phyloP scores from a whole-genome alignment of 2,329 filamentous ascomycete genomes.

The Aspergillus oerlinghausenensis region DNA sequence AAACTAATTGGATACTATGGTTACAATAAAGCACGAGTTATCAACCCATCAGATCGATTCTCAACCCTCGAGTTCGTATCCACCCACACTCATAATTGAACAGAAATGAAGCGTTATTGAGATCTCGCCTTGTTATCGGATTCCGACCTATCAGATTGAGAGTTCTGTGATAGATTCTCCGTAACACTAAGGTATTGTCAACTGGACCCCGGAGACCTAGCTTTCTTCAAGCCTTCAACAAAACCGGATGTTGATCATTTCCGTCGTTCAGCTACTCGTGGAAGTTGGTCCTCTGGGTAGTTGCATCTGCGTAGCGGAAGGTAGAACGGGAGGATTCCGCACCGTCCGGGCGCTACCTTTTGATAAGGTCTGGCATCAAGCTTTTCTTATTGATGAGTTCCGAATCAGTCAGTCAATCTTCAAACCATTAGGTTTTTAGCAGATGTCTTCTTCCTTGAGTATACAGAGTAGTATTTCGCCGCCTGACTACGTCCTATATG shows the following conservation, averaged over 20 bases:
- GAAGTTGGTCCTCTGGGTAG: neutral
- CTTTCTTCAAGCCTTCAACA: neutral
- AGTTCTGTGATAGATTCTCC: neutral
- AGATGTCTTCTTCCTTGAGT: neutral
- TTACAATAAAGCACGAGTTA: neutral
- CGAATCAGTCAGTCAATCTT: no score
- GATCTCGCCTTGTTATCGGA: neutral
- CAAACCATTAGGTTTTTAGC: no score
- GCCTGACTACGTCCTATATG: no score
- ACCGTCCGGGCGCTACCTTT: neutral
- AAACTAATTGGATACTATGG: neutral
- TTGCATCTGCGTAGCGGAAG: neutral
- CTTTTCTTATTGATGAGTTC: no score
- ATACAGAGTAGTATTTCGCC: neutral
- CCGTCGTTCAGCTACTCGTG: neutral
- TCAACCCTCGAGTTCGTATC: neutral
- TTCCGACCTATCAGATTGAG: neutral
- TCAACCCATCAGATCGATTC: neutral
- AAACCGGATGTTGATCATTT: neutral
- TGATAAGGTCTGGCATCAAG: neutral
- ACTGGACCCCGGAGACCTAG: neutral
- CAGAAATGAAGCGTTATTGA: neutral
- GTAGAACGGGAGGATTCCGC: conserved; percentile 4
- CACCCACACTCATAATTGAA: neutral
- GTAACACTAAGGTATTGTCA: neutral